Evolutionary conservation across 2,329 filamentous ascomycete species (phyloP), one percentile per base, ranked within the genome.

Genomic region (Ophioceras dolichostomum): DNA sequence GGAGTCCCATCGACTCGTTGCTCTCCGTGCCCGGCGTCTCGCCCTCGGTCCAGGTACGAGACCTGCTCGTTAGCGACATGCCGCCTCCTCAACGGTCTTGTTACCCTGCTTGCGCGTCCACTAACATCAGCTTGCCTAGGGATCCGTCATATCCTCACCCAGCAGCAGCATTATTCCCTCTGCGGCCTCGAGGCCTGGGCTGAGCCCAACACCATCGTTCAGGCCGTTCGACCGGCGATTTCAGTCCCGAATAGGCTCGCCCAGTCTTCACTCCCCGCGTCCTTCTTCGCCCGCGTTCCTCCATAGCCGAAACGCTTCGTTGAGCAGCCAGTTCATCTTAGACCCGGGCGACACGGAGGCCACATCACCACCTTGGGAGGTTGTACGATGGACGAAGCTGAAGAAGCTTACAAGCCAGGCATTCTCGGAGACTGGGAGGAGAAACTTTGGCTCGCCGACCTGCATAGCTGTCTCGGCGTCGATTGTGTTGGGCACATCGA

Each of bases 141-240:
- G 71, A 39, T 79, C 76, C 19, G 55, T 70, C 27, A 52, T 74
- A 38, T 79, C 72, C 19, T 77, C 85, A 5, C 76, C 79, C n/a
- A 73, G 77, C 27, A 87, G 85, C 58, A 86, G 81, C 50, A 64
- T 82, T 27, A 69, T 86, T 20, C 76, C 79, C 4, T 79, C 80
- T 26, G 67, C 79, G 41, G 76, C 76, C 46, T 79, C 80, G 13
- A 70, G 81, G 40, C 70, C 76, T 16, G 70, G 76, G 42, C 59
- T 82, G 28, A 86, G 81, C 47, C 79, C 85, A 12, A 84, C 82
- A 13, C 83, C 83, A 16, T 87, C 85, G 13, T 82, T 95, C 49
- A 78, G 89, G 51, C 89, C 91, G 4, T 98, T 98, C 57, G 91
- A 98, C 55, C 78, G 86, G 45, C 79, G 91, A 39, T 98, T 98